phyloP scores from a whole-genome alignment of 2,329 filamentous ascomycete genomes.

The Sporothrix brasiliensis region DNA sequence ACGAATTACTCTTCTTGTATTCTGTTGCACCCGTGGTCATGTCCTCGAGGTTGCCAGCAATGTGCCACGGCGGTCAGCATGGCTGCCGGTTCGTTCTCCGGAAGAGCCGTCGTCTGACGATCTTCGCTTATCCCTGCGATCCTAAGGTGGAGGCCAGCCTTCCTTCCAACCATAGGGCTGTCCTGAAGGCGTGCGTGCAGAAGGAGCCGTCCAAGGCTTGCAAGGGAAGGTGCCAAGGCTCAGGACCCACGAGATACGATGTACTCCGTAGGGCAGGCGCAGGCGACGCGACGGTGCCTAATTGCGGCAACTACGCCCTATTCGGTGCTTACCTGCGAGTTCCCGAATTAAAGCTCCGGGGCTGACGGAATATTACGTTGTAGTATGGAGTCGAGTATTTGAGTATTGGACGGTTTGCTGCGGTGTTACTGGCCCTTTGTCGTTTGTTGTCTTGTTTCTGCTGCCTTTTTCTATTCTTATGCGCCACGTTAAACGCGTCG shows the following conservation, averaged over 20 bases:
- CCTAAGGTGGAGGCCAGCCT: too few relatives aligned
- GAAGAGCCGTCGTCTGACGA: background rate
- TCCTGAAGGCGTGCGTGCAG: background rate
- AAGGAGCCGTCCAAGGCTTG: background rate
- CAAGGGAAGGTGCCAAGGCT: background rate
- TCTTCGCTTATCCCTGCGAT: background rate
- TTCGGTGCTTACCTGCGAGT: constrained; percentile 8
- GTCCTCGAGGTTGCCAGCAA: too few relatives aligned
- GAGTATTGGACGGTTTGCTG: too few relatives aligned
- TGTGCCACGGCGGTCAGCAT: background rate
- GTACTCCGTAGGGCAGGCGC: background rate
- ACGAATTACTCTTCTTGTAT: background rate
- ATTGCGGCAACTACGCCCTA: background rate
- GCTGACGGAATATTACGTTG: too few relatives aligned
- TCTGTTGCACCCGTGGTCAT: background rate
- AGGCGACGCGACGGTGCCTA: background rate
- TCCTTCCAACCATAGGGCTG: background rate
- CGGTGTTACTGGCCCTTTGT: too few relatives aligned
- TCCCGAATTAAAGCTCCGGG: constrained; percentile 1
- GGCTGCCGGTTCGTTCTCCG: too few relatives aligned
- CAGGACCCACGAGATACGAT: constrained; percentile 11
- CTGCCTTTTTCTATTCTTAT: background rate
- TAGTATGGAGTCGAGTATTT: too few relatives aligned
- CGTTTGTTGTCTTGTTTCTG: background rate
- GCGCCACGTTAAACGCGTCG: too few relatives aligned